phyloP scores from a whole-genome alignment of 177 flowering plant genomes.

The Vitis hybrid region DNA sequence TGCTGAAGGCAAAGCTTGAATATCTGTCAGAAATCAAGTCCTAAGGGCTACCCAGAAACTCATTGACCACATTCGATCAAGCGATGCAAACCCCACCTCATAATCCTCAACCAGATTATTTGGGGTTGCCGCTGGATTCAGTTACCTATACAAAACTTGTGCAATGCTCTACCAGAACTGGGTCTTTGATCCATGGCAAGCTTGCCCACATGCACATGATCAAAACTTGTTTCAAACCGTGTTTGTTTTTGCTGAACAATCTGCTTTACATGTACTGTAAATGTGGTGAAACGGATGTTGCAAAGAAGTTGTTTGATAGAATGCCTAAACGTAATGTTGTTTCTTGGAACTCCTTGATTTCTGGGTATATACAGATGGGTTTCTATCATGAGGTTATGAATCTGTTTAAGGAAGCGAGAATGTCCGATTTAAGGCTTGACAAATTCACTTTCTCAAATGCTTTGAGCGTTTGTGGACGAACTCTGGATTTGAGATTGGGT shows the following conservation, averaged over 20 bases:
- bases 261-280: conserved; percentile 38
- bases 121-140: conserved; percentile 6
- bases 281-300: conserved; percentile 25
- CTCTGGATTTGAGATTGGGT: conserved; percentile 35
- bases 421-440: conserved; percentile 20
- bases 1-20: too few relatives aligned
- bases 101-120: not conserved
- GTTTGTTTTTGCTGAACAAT: conserved; percentile 33
- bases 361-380: conserved; percentile 37
- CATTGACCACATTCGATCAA: too few relatives aligned
- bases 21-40: too few relatives aligned
- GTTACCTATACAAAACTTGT: conserved; percentile 25
- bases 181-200: conserved; percentile 28
- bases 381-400: conserved; percentile 21
- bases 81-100: not conserved
- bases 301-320: conserved; percentile 27
- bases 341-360: conserved; percentile 39
- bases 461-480: conserved; percentile 40
- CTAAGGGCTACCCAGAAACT: too few relatives aligned
- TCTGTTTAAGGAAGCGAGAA: conserved; percentile 23
- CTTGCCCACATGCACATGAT: conserved; percentile 38
- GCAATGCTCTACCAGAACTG: conserved; percentile 18
- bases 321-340: conserved; percentile 29
- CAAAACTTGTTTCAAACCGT: conserved; percentile 22
- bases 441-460: conserved; percentile 43